These are phyloP conservation scores for Toxicodendron radicans DNA, from an alignment of 345 rosid species.

Conservation along the genomic window DNA sequence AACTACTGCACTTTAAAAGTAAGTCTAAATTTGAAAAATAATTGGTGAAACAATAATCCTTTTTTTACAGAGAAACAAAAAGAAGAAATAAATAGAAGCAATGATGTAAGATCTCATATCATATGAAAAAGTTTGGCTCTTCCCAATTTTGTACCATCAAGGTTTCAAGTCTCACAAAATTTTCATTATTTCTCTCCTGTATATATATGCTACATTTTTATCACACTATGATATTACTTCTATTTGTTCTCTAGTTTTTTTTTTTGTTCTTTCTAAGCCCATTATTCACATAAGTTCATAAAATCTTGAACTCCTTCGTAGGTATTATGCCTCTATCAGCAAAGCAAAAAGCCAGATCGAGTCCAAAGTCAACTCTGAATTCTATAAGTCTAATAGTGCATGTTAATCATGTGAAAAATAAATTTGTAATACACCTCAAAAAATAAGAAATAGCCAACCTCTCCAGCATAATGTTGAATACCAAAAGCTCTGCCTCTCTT, in stretches of 20 bases:
- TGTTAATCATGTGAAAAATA: not conserved
- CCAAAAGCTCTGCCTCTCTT: constrained; percentile 85
- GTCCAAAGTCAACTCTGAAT: not conserved
- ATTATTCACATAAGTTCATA: not conserved
- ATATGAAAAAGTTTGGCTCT: not conserved
- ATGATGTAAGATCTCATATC: not conserved
- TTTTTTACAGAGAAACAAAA: not conserved
- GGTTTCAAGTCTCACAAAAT: not conserved
- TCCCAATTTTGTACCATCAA: not conserved
- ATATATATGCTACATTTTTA: not conserved
- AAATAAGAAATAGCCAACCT: constrained; percentile 49
- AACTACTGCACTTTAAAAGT: not conserved
- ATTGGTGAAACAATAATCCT: too few species aligned
- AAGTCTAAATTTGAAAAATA: not conserved
- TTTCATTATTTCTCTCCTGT: not conserved
- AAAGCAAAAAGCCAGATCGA: not conserved
- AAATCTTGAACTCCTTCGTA: not conserved
- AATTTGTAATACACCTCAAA: not conserved
- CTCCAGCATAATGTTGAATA: constrained; percentile 87
- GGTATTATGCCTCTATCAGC: not conserved
- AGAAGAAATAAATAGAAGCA: constrained; percentile 1
- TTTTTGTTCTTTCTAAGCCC: not conserved
- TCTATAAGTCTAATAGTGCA: not conserved
- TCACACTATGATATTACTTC: not conserved
- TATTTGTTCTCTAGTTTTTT: not conserved